Conservation (phyloP, 2,329 filamentous ascomycete species). For the Phaeosphaeria sp. region DNA sequence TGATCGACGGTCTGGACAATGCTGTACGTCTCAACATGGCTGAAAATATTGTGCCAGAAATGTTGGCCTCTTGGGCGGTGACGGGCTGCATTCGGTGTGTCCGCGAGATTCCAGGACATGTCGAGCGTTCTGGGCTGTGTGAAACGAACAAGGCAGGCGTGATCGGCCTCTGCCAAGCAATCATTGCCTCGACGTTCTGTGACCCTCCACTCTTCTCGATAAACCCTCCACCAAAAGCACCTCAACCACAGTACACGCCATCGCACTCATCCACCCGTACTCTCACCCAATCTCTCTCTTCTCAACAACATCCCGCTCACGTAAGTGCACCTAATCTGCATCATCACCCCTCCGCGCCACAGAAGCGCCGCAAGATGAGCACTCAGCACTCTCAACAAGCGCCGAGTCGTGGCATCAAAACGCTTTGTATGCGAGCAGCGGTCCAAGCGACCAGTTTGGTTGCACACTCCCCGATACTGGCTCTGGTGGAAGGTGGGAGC, state of each 20-base stretch:
- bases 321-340: constrained; percentile 42
- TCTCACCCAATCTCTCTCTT: constrained; percentile 7
- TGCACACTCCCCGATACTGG: constrained; percentile 13
- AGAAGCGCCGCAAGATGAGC: constrained; percentile 36
- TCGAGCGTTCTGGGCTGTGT: constrained; percentile 33
- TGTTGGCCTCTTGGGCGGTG: constrained; percentile 16
- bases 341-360: constrained; percentile 32
- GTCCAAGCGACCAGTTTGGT: constrained; percentile 10
- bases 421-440: constrained; percentile 15
- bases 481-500: constrained; percentile 1
- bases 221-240: constrained; percentile 26
- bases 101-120: constrained; percentile 15
- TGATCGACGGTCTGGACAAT: constrained; percentile 1
- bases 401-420: constrained; percentile 27
- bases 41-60: background rate
- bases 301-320: constrained; percentile 21
- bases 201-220: constrained; percentile 34
- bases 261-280: constrained; percentile 11
- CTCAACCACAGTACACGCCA: constrained; percentile 24
- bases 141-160: constrained; percentile 30
- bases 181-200: constrained; percentile 26
- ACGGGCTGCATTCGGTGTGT: constrained; percentile 12
- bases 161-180: constrained; percentile 35
- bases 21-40: background rate
- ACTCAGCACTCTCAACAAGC: constrained; percentile 25